Conservation (phyloP, 305 asterid species). For the Fraxinus ornus region DNA sequence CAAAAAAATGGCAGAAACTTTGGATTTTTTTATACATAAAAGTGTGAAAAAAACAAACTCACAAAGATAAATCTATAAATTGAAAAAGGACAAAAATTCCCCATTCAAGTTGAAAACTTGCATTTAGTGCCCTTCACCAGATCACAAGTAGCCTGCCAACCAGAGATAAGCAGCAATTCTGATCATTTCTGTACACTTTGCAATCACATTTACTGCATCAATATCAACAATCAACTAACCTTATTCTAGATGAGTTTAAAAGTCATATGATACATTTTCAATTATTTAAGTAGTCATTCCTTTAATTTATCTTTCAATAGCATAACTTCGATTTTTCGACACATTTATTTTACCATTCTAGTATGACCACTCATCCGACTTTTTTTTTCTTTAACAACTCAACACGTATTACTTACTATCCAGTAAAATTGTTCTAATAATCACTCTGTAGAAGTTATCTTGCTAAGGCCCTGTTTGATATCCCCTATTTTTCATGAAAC, state of each 20-base stretch:
- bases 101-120: neutral
- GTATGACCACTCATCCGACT: neutral
- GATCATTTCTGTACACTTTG: neutral
- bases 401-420: neutral
- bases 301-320: neutral
- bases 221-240: neutral
- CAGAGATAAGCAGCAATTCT: neutral
- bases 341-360: neutral
- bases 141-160: conserved; percentile 16
- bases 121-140: conserved; percentile 7
- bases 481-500: too few relatives aligned
- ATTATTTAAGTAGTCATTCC: neutral
- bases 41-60: neutral
- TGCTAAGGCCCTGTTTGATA: too few relatives aligned
- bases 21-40: neutral
- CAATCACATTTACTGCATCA: neutral
- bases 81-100: neutral
- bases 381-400: neutral
- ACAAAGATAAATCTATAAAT: neutral
- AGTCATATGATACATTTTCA: neutral
- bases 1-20: neutral
- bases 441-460: neutral
- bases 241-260: neutral
- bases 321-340: neutral
- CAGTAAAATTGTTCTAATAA: neutral